These are phyloP conservation scores for Thymus mandschuricus DNA, from an alignment of 257 asterid genomes.

Conservation along the genomic window DNA sequence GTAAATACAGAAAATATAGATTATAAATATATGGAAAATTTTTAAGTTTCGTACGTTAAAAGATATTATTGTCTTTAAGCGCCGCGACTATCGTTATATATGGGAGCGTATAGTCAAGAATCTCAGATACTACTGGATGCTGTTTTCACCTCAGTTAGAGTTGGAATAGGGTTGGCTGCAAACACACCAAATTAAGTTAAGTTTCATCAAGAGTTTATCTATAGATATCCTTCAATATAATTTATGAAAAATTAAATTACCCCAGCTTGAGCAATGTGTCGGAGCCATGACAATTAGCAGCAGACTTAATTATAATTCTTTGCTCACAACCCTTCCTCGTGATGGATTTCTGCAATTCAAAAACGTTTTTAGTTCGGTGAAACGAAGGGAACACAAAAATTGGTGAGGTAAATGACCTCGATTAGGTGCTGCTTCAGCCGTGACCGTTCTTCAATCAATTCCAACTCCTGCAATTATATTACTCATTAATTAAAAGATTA, in stretches of 20 bases:
- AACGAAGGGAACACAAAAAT: neutral
- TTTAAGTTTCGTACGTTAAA: too few species aligned
- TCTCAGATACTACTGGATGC: too few species aligned
- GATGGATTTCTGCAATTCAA: constrained; percentile 28
- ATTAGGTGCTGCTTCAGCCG: constrained; percentile 39
- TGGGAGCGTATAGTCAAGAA: too few species aligned
- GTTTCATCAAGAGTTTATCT: neutral
- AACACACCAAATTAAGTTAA: neutral
- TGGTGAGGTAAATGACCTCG: constrained; percentile 7
- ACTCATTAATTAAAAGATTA: neutral
- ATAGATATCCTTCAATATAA: neutral
- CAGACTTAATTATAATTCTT: constrained; percentile 27
- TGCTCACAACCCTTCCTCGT: constrained; percentile 26
- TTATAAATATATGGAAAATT: too few species aligned
- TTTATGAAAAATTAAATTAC: constrained; percentile 29
- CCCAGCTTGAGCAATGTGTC: constrained; percentile 62
- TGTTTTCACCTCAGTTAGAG: neutral
- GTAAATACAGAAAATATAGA: too few species aligned
- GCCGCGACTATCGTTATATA: too few species aligned
- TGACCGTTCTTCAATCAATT: constrained; percentile 51
- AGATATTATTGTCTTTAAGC: too few species aligned
- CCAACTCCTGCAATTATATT: constrained; percentile 49
- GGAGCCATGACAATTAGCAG: constrained; percentile 29
- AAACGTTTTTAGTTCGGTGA: too few species aligned
- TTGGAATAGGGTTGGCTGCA: constrained; percentile 22